phyloP scores from a whole-genome alignment of 495 filamentous ascomycete genomes.

The Penicillium riverlandense region DNA sequence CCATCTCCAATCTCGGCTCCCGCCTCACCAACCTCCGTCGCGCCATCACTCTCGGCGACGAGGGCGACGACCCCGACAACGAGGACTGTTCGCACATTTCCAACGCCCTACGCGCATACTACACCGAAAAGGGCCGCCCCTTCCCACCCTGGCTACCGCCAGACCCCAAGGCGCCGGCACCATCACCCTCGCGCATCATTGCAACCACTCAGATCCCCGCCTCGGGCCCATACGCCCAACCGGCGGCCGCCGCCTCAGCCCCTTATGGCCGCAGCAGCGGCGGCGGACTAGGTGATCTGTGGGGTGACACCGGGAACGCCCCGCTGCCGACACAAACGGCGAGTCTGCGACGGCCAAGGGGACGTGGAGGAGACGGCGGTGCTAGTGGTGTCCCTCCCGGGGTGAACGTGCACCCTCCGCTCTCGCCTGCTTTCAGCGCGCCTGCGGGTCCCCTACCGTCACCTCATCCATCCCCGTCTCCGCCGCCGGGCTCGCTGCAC shows the following conservation, averaged over 20 bases:
- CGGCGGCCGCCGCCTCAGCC: constrained; percentile 13
- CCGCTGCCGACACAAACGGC: constrained; percentile 41
- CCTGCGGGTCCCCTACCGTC: constrained; percentile 14
- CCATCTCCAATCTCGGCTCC: constrained; percentile 72
- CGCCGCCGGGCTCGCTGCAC: constrained; percentile 16
- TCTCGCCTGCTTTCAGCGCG: constrained; percentile 13
- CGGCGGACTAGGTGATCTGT: constrained; percentile 67
- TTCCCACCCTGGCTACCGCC: constrained; percentile 87
- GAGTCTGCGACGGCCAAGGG: constrained; percentile 31
- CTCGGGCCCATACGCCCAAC: constrained; percentile 37
- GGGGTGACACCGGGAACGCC: constrained; percentile 56
- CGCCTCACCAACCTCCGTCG: constrained; percentile 75
- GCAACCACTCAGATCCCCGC: constrained; percentile 43
- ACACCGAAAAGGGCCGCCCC: constrained; percentile 75
- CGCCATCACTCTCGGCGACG: constrained; percentile 72
- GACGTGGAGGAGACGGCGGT: constrained; percentile 32
- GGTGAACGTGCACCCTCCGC: constrained; percentile 6
- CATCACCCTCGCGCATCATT: constrained; percentile 44
- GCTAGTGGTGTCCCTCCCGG: no score
- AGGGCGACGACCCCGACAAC: constrained; percentile 70
- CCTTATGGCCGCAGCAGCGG: constrained; percentile 30
- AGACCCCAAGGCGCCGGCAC: constrained; percentile 67
- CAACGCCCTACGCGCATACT: constrained; percentile 91
- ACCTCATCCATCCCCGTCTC: constrained; percentile 6
- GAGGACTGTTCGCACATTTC: constrained; percentile 94